These are phyloP conservation scores for Beauveria caledonica DNA, from an alignment of 2,329 filamentous ascomycete genomes.

Conservation along the genomic window DNA sequence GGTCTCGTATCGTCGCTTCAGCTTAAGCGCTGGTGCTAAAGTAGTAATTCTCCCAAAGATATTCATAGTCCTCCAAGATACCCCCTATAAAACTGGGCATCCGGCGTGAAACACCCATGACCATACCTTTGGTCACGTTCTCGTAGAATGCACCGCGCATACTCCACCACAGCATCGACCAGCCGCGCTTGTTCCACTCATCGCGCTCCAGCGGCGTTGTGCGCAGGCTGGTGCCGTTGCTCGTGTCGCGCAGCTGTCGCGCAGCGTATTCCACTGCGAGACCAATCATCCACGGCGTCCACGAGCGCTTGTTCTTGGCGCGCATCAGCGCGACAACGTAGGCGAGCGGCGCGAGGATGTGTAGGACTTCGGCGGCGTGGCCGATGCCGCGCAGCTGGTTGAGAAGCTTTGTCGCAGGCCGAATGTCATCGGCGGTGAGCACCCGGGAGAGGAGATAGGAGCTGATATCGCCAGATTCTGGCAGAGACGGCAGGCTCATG, in stretches of 20 bases:
- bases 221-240: constrained; percentile 62
- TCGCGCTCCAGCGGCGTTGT: constrained; percentile 85
- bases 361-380: constrained; percentile 79
- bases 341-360: constrained; percentile 79
- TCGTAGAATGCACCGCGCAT: constrained; percentile 98
- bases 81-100: constrained; percentile 75
- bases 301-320: constrained; percentile 65
- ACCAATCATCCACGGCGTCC: constrained; percentile 87
- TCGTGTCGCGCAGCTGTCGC: constrained; percentile 65
- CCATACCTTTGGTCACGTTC: constrained; percentile 71
- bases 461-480: constrained; percentile 73
- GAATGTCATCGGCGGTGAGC: constrained; percentile 92
- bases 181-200: constrained; percentile 79
- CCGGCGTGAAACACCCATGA: constrained; percentile 64
- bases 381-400: constrained; percentile 66
- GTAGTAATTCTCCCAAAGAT: constrained; percentile 97
- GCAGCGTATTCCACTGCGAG: constrained; percentile 80
- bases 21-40: constrained; percentile 54
- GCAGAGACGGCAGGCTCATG: constrained; percentile 73
- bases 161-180: constrained; percentile 89
- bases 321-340: constrained; percentile 78
- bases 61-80: constrained; percentile 92
- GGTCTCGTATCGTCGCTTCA: not conserved
- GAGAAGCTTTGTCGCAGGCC: constrained; percentile 78
- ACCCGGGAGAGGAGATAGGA: constrained; percentile 84